Conservation (phyloP, 225 moss, liverwort and hornwort genomes). For the Bryum argenteum region DNA sequence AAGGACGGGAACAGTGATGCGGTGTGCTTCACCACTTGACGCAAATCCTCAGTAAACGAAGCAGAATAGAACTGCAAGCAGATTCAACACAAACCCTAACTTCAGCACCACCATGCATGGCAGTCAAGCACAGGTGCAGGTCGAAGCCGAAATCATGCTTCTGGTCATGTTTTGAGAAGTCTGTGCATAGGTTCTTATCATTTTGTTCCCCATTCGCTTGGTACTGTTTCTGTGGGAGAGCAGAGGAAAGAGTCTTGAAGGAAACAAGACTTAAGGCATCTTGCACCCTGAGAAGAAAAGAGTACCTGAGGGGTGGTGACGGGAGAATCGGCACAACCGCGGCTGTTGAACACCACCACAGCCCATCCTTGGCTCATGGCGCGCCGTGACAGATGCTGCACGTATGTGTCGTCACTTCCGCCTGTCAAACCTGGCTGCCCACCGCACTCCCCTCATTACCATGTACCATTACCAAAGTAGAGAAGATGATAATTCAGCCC, state of each 20-base stretch:
- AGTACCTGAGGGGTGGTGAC: constrained; percentile 73
- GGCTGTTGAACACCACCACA: constrained; percentile 91
- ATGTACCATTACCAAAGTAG: too few relatives aligned
- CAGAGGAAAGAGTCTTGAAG: too few relatives aligned
- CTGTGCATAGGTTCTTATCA: too few relatives aligned
- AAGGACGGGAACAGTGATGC: constrained; percentile 55
- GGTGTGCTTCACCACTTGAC: constrained; percentile 88
- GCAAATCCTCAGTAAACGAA: constrained; percentile 91
- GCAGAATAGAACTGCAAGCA: constrained; percentile 91
- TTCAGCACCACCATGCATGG: too few relatives aligned
- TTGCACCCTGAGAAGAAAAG: not conserved
- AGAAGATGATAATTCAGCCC: too few relatives aligned
- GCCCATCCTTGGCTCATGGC: constrained; percentile 76
- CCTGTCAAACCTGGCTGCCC: constrained; percentile 95
- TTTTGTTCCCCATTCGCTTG: too few relatives aligned
- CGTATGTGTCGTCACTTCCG: constrained; percentile 91
- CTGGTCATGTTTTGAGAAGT: too few relatives aligned
- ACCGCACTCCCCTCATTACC: constrained; percentile 27
- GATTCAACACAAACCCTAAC: not conserved
- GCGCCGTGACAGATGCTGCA: constrained; percentile 68
- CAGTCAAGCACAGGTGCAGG: too few relatives aligned
- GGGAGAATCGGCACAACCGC: constrained; percentile 91
- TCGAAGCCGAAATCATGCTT: too few relatives aligned
- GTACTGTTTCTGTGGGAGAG: too few relatives aligned
- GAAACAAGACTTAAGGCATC: too few relatives aligned